phyloP scores from a whole-genome alignment of 2,329 filamentous ascomycete genomes.

The Thermoascus crustaceus region DNA sequence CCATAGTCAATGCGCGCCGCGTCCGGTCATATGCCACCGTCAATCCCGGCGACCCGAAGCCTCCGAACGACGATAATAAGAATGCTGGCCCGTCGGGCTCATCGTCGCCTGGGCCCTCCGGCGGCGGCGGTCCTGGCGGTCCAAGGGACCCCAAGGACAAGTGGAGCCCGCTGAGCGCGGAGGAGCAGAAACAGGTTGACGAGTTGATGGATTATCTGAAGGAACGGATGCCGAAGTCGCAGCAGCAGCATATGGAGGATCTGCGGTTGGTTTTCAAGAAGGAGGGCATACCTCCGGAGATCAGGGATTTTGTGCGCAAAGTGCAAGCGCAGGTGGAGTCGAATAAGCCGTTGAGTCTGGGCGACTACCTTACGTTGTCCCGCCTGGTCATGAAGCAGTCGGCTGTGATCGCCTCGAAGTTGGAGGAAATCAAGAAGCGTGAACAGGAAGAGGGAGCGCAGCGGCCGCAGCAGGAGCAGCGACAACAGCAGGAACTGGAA shows the following conservation, averaged over 20 bases:
- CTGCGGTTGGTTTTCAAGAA: constrained; percentile 56
- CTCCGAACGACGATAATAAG: constrained; percentile 28
- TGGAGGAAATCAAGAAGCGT: constrained; percentile 18
- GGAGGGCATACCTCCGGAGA: constrained; percentile 61
- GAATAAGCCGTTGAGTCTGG: constrained; percentile 42
- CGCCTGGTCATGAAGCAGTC: constrained; percentile 50
- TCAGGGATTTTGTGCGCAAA: constrained; percentile 58
- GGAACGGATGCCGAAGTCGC: constrained; percentile 52
- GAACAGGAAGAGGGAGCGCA: constrained; percentile 17
- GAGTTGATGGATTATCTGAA: constrained; percentile 50
- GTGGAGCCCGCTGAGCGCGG: constrained; percentile 40
- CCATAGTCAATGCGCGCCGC: constrained; percentile 25
- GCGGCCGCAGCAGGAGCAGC: constrained; percentile 18
- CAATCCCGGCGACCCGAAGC: constrained; percentile 38
- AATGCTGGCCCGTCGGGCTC: constrained; percentile 4
- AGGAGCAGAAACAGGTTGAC: constrained; percentile 52
- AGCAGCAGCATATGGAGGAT: constrained; percentile 52
- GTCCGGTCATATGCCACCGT: constrained; percentile 36
- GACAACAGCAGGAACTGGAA: constrained; percentile 21
- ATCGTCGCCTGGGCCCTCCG: constrained; percentile 1
- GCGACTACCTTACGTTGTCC: constrained; percentile 54
- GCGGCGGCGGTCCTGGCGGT: constrained; percentile 11
- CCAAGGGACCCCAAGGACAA: constrained; percentile 32
- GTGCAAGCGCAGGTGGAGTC: constrained; percentile 40
- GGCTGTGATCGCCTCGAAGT: constrained; percentile 38